Conservation (phyloP, 2,329 filamentous ascomycete species). For the Byssoonygena ceratinophila region DNA sequence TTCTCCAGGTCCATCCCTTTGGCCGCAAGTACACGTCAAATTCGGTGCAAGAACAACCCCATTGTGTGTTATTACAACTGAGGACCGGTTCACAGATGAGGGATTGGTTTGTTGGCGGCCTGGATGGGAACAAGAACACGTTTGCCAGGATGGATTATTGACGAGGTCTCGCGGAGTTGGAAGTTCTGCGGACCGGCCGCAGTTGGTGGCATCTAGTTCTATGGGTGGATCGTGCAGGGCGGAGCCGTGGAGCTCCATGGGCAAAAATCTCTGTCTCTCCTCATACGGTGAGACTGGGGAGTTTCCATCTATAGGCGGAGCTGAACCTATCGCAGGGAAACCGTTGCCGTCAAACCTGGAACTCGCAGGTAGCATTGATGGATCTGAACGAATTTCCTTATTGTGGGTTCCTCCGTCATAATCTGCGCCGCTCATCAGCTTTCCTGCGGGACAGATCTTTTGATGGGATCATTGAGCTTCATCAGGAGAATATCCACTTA, state of each 20-base stretch:
- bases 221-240: background rate
- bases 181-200: background rate
- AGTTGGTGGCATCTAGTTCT: conserved; percentile 2
- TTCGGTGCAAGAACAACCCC: conserved; percentile 9
- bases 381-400: background rate
- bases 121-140: no score
- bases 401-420: background rate
- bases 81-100: background rate
- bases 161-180: background rate
- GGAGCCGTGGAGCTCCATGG: background rate
- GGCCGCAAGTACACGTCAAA: background rate
- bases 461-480: no score
- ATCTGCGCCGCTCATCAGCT: background rate
- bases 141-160: background rate
- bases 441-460: background rate
- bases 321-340: background rate
- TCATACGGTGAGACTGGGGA: background rate
- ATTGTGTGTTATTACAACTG: conserved; percentile 1
- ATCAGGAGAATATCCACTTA: background rate
- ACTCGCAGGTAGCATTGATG: background rate
- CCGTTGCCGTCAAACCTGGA: background rate
- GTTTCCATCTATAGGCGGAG: background rate
- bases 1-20: background rate
- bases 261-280: background rate
- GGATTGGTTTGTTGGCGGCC: background rate